Conservation (phyloP, 2,329 filamentous ascomycete genomes). For the Aspergillus spinulosporus region DNA sequence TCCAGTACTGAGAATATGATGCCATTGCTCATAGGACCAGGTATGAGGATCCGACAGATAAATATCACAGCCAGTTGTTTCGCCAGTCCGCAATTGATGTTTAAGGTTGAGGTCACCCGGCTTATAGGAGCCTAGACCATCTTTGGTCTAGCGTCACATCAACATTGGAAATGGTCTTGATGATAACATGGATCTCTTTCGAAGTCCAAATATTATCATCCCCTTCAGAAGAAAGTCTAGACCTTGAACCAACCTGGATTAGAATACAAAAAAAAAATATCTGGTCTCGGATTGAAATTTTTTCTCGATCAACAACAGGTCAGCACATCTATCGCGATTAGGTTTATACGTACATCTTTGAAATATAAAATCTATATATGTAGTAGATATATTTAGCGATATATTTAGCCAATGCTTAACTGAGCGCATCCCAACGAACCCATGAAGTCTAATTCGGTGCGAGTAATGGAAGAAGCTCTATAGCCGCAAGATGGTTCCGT, state of each 20-base stretch:
- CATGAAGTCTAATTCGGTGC: background rate
- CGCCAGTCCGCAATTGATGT: conserved; percentile 1
- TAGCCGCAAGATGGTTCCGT: conserved; percentile 68
- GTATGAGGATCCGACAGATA: background rate
- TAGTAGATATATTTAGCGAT: too few species aligned
- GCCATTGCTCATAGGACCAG: conserved; percentile 6
- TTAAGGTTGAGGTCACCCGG: background rate
- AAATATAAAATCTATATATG: too few species aligned
- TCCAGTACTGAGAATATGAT: background rate
- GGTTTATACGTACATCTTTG: too few species aligned
- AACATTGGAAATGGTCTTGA: background rate
- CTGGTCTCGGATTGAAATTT: background rate
- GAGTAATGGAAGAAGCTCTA: conserved; percentile 18
- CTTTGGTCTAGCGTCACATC: conserved; percentile 6
- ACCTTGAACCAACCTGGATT: too few species aligned
- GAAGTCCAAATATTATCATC: too few species aligned
- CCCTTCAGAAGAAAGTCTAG: too few species aligned
- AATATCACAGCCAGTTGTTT: background rate
- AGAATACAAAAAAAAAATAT: background rate
- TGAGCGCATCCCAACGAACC: background rate
- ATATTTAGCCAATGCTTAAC: too few species aligned
- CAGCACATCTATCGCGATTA: too few species aligned
- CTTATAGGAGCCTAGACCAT: background rate
- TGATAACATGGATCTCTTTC: too few species aligned
- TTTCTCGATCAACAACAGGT: too few species aligned